Evolutionary conservation across 371 early-diverging fungal species (phyloP).

Genomic region (Mucor racemosus): DNA sequence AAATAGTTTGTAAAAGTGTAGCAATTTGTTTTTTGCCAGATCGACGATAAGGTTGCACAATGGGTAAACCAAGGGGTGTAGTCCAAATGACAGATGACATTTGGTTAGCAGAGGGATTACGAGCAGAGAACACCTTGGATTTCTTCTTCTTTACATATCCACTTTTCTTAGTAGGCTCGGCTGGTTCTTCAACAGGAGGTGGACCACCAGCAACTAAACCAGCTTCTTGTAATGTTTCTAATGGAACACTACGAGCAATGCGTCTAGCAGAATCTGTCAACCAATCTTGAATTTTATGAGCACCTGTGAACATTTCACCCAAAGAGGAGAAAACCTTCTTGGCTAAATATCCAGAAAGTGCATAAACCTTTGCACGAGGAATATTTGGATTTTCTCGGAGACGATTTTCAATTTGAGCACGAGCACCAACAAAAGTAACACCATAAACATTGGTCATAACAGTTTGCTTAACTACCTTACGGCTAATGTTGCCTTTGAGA

Average conservation of each 20-base stretch:
- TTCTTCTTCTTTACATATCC: conserved; percentile 6
- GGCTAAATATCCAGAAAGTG: conserved; percentile 76
- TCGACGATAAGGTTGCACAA: conserved; percentile 96
- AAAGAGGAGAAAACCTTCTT: conserved; percentile 84
- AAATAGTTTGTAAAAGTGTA: conserved; percentile 84
- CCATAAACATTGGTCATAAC: conserved; percentile 99
- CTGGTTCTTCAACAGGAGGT: not conserved
- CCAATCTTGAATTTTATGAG: conserved; percentile 93
- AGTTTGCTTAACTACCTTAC: conserved; percentile 98
- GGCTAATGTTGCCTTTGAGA: conserved; percentile 74
- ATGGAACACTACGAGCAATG: conserved; percentile 82
- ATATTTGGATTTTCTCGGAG: conserved; percentile 76
- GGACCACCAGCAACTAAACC: conserved; percentile 29
- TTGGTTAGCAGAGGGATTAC: conserved; percentile 58
- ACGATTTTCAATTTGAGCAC: conserved; percentile 85
- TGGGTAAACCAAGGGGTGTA: conserved; percentile 92
- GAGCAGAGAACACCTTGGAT: conserved; percentile 50
- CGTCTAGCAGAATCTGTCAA: conserved; percentile 87
- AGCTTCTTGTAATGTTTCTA: conserved; percentile 58
- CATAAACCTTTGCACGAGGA: conserved; percentile 55
- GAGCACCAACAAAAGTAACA: conserved; percentile 95
- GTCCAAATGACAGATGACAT: conserved; percentile 96
- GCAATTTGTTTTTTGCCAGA: conserved; percentile 62
- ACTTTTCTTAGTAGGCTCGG: not conserved
- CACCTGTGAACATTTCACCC: conserved; percentile 90